Evolutionary conservation across 1,284 basidiomycete species (phyloP).

Genomic region (Neolentinus lepideus): DNA sequence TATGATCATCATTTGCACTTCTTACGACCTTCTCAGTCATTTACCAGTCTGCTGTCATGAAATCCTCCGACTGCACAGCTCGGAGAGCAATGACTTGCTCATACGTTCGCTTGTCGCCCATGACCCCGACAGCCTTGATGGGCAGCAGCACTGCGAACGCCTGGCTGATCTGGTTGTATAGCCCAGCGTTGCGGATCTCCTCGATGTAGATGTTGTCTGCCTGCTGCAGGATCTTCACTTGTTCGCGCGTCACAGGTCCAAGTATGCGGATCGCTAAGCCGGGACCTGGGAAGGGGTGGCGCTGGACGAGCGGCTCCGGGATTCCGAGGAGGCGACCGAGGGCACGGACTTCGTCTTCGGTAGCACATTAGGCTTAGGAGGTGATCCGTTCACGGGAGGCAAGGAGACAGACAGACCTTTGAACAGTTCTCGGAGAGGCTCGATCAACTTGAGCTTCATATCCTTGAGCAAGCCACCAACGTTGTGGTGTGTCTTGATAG

Average conservation of each 20-base stretch:
- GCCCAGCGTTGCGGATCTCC: conserved; percentile 87
- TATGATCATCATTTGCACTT: not conserved
- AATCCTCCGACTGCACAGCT: conserved; percentile 91
- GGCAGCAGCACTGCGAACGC: conserved; percentile 98
- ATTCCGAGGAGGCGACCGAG: conserved; percentile 90
- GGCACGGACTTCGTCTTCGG: conserved; percentile 88
- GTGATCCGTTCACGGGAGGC: not conserved
- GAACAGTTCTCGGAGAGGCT: conserved; percentile 96
- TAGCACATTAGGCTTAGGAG: conserved; percentile 1
- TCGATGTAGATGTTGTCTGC: conserved; percentile 98
- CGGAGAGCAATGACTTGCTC: conserved; percentile 88
- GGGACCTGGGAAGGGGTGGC: conserved; percentile 99
- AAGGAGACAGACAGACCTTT: conserved; percentile 63
- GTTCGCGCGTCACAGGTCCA: conserved; percentile 88
- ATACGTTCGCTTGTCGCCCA: conserved; percentile 96
- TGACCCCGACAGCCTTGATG: conserved; percentile 95
- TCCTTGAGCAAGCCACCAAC: conserved; percentile 95
- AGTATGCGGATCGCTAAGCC: conserved; percentile 99
- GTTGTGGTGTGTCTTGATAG: conserved; percentile 99
- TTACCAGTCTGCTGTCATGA: conserved; percentile 97
- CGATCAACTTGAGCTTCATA: conserved; percentile 99
- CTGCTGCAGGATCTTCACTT: conserved; percentile 91
- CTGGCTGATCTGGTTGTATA: conserved; percentile 95
- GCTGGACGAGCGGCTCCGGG: conserved; percentile 88
- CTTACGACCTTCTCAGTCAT: not conserved